phyloP scores from a whole-genome alignment of 345 rosid genomes.

The Eucalyptus pumila region DNA sequence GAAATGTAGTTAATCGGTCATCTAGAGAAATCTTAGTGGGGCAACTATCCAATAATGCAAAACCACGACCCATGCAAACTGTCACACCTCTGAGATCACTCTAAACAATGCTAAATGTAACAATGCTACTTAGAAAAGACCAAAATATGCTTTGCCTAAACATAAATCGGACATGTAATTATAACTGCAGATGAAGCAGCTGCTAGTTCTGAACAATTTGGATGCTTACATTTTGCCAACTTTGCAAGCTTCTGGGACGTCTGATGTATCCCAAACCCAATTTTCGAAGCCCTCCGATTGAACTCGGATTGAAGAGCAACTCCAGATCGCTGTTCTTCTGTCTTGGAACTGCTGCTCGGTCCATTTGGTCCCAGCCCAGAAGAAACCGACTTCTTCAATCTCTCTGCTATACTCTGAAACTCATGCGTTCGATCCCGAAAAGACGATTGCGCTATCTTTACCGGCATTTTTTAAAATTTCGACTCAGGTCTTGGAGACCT shows the following conservation, averaged over 20 bases:
- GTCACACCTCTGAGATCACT: background rate
- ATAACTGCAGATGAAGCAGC: background rate
- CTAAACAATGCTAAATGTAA: background rate
- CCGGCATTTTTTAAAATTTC: conserved; percentile 1
- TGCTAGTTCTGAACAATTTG: background rate
- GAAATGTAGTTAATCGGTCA: background rate
- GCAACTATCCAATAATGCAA: background rate
- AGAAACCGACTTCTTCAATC: conserved; percentile 32
- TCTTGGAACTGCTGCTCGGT: conserved; percentile 14
- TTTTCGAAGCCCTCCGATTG: conserved; percentile 45
- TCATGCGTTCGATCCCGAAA: conserved; percentile 48
- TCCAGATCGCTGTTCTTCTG: conserved; percentile 27
- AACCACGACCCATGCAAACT: background rate
- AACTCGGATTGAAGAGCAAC: conserved; percentile 49
- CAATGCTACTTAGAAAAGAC: background rate
- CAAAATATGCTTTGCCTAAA: background rate
- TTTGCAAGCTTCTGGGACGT: conserved; percentile 47
- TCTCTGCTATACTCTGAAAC: conserved; percentile 43
- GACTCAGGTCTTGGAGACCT: background rate
- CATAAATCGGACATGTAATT: background rate
- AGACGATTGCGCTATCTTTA: conserved; percentile 24
- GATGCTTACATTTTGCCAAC: conserved; percentile 39
- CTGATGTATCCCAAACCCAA: conserved; percentile 51
- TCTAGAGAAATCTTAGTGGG: background rate
- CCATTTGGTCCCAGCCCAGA: conserved; percentile 12